Conservation (phyloP, 345 rosid genomes). For the Pseudoturritis turrita region DNA sequence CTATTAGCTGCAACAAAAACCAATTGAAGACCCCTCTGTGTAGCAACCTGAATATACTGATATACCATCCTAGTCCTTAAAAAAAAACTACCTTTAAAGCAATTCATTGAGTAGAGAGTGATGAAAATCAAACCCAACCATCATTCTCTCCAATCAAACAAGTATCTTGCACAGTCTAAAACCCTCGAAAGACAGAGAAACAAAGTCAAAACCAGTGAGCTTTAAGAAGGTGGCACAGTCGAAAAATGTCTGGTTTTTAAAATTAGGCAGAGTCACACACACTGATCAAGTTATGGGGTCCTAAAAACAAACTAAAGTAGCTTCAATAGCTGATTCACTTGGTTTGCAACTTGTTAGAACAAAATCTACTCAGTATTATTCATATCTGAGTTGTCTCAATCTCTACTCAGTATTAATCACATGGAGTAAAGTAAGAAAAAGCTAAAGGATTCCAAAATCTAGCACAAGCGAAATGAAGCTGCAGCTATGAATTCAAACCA, state of each 20-base stretch:
- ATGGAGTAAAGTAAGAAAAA: not conserved
- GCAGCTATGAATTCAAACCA: constrained; percentile 1
- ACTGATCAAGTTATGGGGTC: too few relatives aligned
- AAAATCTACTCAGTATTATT: not conserved
- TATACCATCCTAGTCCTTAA: not conserved
- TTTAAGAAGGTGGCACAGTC: too few relatives aligned
- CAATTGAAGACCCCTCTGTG: not conserved
- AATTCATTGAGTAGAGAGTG: not conserved
- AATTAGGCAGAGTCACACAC: too few relatives aligned
- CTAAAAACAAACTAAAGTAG: not conserved
- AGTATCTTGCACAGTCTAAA: not conserved
- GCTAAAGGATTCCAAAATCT: not conserved
- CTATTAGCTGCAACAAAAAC: not conserved
- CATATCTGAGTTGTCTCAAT: constrained; percentile 12
- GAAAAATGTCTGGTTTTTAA: too few relatives aligned
- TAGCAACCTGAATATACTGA: not conserved
- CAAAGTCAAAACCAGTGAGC: too few relatives aligned
- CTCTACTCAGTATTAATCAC: not conserved
- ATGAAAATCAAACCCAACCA: not conserved
- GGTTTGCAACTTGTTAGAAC: not conserved
- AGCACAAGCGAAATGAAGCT: not conserved
- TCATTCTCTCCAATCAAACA: not conserved
- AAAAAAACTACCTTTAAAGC: not conserved
- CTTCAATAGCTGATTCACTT: constrained; percentile 2
- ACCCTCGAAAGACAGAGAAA: too few relatives aligned